These are phyloP conservation scores for Penicillium pancosmium DNA, from an alignment of 495 filamentous ascomycete species.

Conservation along the genomic window DNA sequence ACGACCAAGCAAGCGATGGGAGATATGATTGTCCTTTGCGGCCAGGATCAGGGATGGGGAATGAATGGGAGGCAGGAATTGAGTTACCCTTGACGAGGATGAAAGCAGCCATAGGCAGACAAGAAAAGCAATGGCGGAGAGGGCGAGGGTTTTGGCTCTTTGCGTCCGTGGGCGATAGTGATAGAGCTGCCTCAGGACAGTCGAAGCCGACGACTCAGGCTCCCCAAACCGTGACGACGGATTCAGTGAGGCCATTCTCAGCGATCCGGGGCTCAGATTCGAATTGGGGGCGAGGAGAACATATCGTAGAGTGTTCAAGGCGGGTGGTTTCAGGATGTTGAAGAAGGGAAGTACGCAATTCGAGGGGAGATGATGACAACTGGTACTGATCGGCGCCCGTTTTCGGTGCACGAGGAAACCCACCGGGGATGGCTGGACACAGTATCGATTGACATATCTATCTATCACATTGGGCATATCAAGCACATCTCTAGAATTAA, in stretches of 20 bases:
- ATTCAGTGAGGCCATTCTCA: conserved; percentile 35
- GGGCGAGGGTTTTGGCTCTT: conserved; percentile 28
- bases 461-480: too few species aligned
- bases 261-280: conserved; percentile 4
- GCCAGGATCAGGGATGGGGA: conserved; percentile 1
- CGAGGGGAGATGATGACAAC: conserved; percentile 13
- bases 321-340: conserved; percentile 8
- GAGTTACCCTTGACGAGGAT: conserved; percentile 28
- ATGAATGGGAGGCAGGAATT: not conserved
- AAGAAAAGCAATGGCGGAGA: conserved; percentile 28
- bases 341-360: conserved; percentile 27
- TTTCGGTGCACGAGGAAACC: conserved; percentile 14
- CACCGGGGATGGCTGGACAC: not conserved
- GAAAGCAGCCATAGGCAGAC: conserved; percentile 29
- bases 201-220: conserved; percentile 29
- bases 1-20: not conserved
- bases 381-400: conserved; percentile 19
- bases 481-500: too few species aligned
- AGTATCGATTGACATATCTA: too few species aligned
- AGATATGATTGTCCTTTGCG: not conserved
- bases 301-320: conserved; percentile 12
- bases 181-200: conserved; percentile 30
- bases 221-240: conserved; percentile 30
- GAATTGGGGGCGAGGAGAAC: conserved; percentile 9
- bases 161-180: conserved; percentile 38